A percentile compares a stretch with the other conserved stretches of the same genome.
phyloP scores from a whole-genome alignment of 2,329 filamentous ascomycete species.

The Phyllosticta citribraziliensis region DNA sequence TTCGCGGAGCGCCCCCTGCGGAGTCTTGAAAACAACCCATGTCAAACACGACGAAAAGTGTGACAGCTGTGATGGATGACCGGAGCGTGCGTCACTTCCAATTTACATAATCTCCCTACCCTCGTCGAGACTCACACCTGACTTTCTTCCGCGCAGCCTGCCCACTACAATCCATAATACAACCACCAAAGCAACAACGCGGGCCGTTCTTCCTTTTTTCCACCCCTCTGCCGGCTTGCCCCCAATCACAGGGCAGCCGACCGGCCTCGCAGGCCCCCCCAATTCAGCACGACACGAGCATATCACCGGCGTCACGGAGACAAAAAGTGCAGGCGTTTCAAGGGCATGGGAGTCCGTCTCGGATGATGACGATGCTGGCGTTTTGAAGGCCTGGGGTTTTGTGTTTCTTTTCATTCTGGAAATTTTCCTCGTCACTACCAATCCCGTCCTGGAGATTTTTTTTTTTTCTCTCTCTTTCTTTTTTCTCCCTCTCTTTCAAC shows the following conservation, averaged over 20 bases:
- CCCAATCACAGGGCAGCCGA: background rate
- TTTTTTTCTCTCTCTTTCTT: constrained; percentile 19
- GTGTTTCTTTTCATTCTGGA: constrained; percentile 19
- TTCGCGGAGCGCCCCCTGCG: constrained; percentile 33
- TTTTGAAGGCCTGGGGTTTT: constrained; percentile 27
- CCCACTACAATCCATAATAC: constrained; percentile 10
- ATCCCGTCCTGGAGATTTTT: constrained; percentile 11
- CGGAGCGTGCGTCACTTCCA: constrained; percentile 17
- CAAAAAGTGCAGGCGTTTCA: constrained; percentile 29
- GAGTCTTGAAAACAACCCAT: constrained; percentile 31
- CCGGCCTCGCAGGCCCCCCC: constrained; percentile 2
- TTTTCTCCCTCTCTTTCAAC: constrained; percentile 19
- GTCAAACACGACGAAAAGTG: constrained; percentile 41
- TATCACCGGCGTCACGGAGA: constrained; percentile 31
- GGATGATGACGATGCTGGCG: constrained; percentile 26
- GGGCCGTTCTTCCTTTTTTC: constrained; percentile 17
- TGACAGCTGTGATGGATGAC: constrained; percentile 35
- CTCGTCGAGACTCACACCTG: no score
- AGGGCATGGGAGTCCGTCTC: constrained; percentile 23
- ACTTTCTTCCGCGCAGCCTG: constrained; percentile 13
- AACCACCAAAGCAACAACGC: constrained; percentile 16
- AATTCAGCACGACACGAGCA: constrained; percentile 23
- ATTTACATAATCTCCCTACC: no score
- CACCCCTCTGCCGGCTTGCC: constrained; percentile 5
- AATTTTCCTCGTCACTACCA: background rate